These are phyloP conservation scores for Sporisorium graminicola DNA, from an alignment of 1,284 basidiomycete species.

Conservation along the genomic window DNA sequence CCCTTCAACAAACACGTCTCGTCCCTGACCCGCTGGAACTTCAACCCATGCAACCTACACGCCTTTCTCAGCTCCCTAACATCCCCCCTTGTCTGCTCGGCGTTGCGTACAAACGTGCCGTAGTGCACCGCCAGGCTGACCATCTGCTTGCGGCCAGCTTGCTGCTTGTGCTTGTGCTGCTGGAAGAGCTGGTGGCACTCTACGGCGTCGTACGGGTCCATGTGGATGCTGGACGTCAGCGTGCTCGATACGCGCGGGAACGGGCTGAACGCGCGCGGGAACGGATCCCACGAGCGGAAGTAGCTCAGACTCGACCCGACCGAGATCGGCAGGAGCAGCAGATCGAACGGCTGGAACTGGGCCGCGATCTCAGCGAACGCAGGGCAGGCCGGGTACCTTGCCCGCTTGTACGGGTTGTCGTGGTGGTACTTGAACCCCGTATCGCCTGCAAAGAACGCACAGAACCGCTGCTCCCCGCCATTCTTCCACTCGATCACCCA, in stretches of 20 bases:
- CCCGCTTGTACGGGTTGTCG: slow-evolving; percentile 30
- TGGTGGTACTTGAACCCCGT: slow-evolving; percentile 62
- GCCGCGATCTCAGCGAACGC: slow-evolving; percentile 58
- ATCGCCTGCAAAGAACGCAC: slow-evolving; percentile 65
- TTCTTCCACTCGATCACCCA: slow-evolving; percentile 55
- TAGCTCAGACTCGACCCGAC: slow-evolving; percentile 58
- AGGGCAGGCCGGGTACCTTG: slow-evolving; percentile 58
- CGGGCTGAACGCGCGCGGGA: slow-evolving; percentile 52
- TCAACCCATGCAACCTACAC: slow-evolving; percentile 27
- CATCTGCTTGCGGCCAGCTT: slow-evolving; percentile 9
- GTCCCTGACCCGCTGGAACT: slow-evolving; percentile 25
- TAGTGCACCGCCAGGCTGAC: slow-evolving; percentile 50
- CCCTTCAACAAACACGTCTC: slow-evolving; percentile 12
- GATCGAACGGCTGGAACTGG: slow-evolving; percentile 46
- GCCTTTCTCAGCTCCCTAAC: slow-evolving; percentile 49
- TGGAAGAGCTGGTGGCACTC: slow-evolving; percentile 35
- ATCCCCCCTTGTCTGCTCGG: slow-evolving; percentile 52
- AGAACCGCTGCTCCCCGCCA: slow-evolving; percentile 22
- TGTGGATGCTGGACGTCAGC: slow-evolving; percentile 57
- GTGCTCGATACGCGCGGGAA: slow-evolving; percentile 51
- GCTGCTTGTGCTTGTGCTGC: slow-evolving; percentile 7
- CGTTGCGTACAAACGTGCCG: slow-evolving; percentile 60
- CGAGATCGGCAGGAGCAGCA: slow-evolving; percentile 61
- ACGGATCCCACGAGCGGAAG: slow-evolving; percentile 58
- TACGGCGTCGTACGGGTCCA: slow-evolving; percentile 60